Conservation (phyloP, 306 rosid species). For the Castanea sativa region DNA sequence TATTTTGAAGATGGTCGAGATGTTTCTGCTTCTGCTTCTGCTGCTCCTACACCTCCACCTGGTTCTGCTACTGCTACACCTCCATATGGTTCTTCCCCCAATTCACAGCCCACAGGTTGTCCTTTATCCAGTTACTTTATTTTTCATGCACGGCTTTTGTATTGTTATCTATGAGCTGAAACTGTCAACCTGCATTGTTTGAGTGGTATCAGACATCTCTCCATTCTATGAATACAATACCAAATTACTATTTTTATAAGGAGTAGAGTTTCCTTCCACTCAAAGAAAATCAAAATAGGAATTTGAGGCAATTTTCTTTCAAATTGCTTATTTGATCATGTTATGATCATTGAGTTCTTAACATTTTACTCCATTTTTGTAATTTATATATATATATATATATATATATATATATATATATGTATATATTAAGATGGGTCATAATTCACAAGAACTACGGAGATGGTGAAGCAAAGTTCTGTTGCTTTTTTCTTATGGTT, state of each 20-base stretch:
- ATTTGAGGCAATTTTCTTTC: too few species aligned
- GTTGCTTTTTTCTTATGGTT: neutral
- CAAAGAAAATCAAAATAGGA: too few species aligned
- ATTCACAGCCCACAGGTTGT: conserved; percentile 38
- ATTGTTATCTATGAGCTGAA: neutral
- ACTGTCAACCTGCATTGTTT: neutral
- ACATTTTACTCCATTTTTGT: neutral
- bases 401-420: neutral
- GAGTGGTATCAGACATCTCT: neutral
- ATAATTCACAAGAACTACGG: neutral
- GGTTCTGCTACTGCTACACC: neutral
- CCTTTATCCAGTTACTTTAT: neutral
- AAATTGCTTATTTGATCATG: neutral
- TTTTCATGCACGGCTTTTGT: neutral
- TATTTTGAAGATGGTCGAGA: conserved; percentile 31
- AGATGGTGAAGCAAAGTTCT: neutral
- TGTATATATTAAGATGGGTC: neutral
- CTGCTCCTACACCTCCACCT: conserved; percentile 11
- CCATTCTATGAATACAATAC: too few species aligned
- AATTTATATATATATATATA: neutral
- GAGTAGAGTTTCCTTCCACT: too few species aligned
- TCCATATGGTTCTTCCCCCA: neutral
- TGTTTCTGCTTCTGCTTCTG: conserved; percentile 13
- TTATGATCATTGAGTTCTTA: neutral
- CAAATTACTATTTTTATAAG: too few species aligned